Evolutionary conservation across 1,284 basidiomycete species (phyloP), one percentile per base, ranked within the genome.

Genomic region (Macrocystidia cucumis): DNA sequence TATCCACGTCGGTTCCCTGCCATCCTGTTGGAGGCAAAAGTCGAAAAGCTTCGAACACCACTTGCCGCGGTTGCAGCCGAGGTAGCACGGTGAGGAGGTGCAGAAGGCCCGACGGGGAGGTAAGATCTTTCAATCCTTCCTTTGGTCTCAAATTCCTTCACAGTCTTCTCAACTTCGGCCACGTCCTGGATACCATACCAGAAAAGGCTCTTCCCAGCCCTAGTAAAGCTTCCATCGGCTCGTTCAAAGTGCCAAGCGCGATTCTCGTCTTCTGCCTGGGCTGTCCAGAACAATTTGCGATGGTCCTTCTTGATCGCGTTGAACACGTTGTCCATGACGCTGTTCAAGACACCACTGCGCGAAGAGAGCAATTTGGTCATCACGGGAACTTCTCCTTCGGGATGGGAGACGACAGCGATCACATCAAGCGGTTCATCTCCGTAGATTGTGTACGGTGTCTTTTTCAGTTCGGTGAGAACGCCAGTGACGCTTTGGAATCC

Each of bases 231-330:
- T 5, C 95, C 95, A 49, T 98, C 95, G 1, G 95, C 91, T 38
- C 91, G 80, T 69, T 99, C 96, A 56, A 97, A 99, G 67, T 99
- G 95, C 95, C 95, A 99, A 2, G 86, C 78, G 26, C 93, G 80
- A 65, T 96, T 84, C 67, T 98, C 95, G 59, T 98, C 93, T 49
- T 97, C 92, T 5, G 85, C 85, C 51, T 86, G 85, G 2, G 89
- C 84, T 8, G 93, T 97, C 95, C 96, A 98, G 70, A 99, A 95
- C 25, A 99, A 75, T 40, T 80, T 78, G 50, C 83, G 81, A 66
- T 97, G 88, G 61, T 98, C 92, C 68, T 91, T 95, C 62, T 85
- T 87, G 69, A 99, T 84, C 25, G 90, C 80, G 54, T 79, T 85
- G 72, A 95, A 99, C 41, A 99, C 92, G 54, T 98, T 99, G 69